Evolutionary conservation across 164 flowering plant genomes (phyloP).

Genomic region (Vitis cinerea): DNA sequence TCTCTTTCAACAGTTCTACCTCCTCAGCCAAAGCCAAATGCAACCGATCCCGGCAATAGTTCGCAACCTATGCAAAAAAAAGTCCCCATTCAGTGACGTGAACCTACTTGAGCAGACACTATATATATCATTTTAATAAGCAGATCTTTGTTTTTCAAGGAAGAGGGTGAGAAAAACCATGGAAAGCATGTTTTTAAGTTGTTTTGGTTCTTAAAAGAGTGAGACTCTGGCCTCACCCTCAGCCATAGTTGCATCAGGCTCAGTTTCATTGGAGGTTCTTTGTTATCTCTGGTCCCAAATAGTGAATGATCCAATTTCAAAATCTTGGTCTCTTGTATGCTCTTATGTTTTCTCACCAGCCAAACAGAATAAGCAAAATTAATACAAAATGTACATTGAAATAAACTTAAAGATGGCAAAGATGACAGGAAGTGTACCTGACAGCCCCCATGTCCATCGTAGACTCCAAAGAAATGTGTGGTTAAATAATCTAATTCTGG

Average conservation of each 20-base stretch:
- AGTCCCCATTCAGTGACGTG: neutral
- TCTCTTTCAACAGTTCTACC: slow-evolving; percentile 32
- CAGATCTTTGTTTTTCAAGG: no score
- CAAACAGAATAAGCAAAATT: neutral
- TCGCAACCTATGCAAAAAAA: slow-evolving; percentile 56
- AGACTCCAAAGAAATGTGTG: slow-evolving; percentile 49
- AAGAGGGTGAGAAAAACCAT: no score
- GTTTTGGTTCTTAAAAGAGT: no score
- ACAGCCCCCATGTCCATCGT: slow-evolving; percentile 64
- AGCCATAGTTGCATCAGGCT: no score
- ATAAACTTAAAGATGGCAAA: neutral
- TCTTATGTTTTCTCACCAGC: neutral
- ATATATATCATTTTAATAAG: no score
- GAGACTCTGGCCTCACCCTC: no score
- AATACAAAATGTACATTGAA: neutral
- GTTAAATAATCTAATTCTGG: slow-evolving; percentile 5
- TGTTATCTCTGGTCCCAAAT: no score
- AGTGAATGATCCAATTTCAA: no score
- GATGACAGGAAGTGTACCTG: slow-evolving; percentile 42
- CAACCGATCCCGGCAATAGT: slow-evolving; percentile 67
- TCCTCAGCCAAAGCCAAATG: slow-evolving; percentile 74
- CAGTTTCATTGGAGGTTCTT: no score
- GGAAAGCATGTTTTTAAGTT: no score
- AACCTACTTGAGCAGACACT: no score
- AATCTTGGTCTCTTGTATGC: neutral